phyloP scores from a whole-genome alignment of 306 rosid species.

The Comarum palustre region DNA sequence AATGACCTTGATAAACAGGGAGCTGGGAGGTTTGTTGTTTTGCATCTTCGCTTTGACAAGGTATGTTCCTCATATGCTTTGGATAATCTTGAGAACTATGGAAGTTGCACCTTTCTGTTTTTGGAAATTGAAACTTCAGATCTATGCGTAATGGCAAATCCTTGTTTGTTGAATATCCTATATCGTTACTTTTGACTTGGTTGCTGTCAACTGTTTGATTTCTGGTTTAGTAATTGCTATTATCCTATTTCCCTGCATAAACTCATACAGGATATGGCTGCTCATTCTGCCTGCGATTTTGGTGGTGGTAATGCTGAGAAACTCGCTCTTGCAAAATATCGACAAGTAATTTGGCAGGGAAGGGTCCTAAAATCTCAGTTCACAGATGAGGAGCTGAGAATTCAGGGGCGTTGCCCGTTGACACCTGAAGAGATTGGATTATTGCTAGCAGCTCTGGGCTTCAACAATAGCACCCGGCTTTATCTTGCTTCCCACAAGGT shows the following conservation, averaged over 20 bases:
- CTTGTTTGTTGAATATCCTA: neutral
- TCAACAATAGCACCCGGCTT: conserved; percentile 72
- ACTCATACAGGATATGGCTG: conserved; percentile 88
- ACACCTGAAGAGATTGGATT: conserved; percentile 96
- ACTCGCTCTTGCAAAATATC: conserved; percentile 82
- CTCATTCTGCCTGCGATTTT: conserved; percentile 97
- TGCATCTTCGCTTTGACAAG: conserved; percentile 95
- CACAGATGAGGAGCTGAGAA: conserved; percentile 80
- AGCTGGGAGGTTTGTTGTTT: conserved; percentile 70
- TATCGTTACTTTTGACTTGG: neutral
- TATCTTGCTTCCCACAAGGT: conserved; percentile 98
- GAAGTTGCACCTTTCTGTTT: neutral
- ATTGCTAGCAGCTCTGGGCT: conserved; percentile 88
- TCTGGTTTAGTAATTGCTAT: neutral
- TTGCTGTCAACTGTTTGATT: neutral
- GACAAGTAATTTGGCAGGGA: conserved; percentile 94
- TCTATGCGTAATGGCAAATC: neutral
- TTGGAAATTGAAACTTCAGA: neutral
- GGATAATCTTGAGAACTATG: neutral
- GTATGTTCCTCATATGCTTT: conserved; percentile 40
- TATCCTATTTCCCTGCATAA: neutral
- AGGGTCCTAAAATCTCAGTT: conserved; percentile 90
- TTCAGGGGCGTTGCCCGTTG: conserved; percentile 90
- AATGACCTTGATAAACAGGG: conserved; percentile 32
- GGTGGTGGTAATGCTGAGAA: conserved; percentile 95